Percentiles rank a stretch among this genome's conserved stretches.
phyloP scores from a whole-genome alignment of 2,329 filamentous ascomycete species.

The Aspergillus luchuensis region DNA sequence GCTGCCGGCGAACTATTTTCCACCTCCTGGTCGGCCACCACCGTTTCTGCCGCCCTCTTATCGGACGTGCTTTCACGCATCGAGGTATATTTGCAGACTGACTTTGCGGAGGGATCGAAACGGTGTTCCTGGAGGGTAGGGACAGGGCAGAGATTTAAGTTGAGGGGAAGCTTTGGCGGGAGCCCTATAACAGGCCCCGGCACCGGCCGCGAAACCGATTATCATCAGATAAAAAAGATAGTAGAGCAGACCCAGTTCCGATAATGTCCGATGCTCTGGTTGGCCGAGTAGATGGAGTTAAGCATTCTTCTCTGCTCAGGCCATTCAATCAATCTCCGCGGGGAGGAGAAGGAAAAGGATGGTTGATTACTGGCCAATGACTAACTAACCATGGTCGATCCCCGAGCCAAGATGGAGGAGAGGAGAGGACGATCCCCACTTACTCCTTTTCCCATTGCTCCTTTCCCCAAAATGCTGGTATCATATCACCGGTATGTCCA shows the following conservation, averaged over 20 bases:
- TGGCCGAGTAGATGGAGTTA: background rate
- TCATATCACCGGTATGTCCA: background rate
- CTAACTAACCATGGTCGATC: too few species aligned
- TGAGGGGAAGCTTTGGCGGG: background rate
- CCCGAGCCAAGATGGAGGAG: too few species aligned
- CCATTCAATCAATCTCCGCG: background rate
- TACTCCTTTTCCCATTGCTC: too few species aligned
- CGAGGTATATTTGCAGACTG: background rate
- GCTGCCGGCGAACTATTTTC: background rate
- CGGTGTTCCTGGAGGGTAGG: too few species aligned
- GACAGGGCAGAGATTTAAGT: background rate
- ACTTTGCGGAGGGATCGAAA: background rate
- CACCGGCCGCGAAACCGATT: background rate
- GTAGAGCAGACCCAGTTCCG: background rate
- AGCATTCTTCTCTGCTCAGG: too few species aligned
- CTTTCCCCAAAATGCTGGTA: background rate
- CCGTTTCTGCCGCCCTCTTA: background rate
- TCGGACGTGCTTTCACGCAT: background rate
- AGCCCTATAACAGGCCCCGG: background rate
- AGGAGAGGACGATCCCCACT: too few species aligned
- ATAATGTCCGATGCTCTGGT: background rate
- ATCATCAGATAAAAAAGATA: background rate
- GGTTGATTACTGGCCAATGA: too few species aligned
- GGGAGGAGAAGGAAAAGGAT: background rate
- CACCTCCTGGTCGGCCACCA: background rate